These are phyloP conservation scores for Claviceps humidiphila DNA, from an alignment of 2,329 filamentous ascomycete species.

Conservation along the genomic window DNA sequence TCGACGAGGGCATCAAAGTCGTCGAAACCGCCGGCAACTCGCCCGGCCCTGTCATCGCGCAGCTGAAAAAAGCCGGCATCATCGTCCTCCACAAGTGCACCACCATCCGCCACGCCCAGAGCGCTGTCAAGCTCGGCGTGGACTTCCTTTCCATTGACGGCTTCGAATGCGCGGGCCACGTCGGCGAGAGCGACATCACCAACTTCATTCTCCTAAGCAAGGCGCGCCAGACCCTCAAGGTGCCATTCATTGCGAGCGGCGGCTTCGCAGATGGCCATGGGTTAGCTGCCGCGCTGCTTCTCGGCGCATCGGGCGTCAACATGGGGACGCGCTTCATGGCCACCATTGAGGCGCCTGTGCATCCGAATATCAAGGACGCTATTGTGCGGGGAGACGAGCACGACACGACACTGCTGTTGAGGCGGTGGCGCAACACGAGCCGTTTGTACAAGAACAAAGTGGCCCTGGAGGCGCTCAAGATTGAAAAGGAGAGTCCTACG, in stretches of 20 bases:
- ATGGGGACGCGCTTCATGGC: constrained; percentile 99
- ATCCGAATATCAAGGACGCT: constrained; percentile 82
- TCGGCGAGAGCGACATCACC: constrained; percentile 76
- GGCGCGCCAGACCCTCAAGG: constrained; percentile 67
- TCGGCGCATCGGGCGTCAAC: constrained; percentile 90
- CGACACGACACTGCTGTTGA: constrained; percentile 76
- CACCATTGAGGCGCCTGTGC: constrained; percentile 84
- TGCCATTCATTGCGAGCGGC: constrained; percentile 91
- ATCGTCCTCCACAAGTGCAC: constrained; percentile 96
- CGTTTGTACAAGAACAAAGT: constrained; percentile 87
- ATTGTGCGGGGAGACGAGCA: constrained; percentile 84
- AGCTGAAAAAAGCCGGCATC: constrained; percentile 67
- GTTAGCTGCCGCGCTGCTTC: constrained; percentile 74
- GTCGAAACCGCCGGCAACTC: constrained; percentile 87
- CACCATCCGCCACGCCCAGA: constrained; percentile 83
- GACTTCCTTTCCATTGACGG: constrained; percentile 96
- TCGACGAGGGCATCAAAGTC: constrained; percentile 82
- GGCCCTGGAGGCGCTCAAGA: constrained; percentile 61
- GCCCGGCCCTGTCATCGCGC: constrained; percentile 78
- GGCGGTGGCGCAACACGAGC: constrained; percentile 87
- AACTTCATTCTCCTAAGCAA: constrained; percentile 80
- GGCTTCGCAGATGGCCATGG: constrained; percentile 93
- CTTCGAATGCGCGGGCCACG: constrained; percentile 90
- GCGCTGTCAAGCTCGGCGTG: constrained; percentile 84
- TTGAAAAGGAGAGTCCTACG: constrained; percentile 69